A percentile compares a stretch with the other conserved stretches of the same genome.
Evolutionary conservation across 1,139 yeast species (phyloP).

Genomic region (Yamadazyma siamensis): DNA sequence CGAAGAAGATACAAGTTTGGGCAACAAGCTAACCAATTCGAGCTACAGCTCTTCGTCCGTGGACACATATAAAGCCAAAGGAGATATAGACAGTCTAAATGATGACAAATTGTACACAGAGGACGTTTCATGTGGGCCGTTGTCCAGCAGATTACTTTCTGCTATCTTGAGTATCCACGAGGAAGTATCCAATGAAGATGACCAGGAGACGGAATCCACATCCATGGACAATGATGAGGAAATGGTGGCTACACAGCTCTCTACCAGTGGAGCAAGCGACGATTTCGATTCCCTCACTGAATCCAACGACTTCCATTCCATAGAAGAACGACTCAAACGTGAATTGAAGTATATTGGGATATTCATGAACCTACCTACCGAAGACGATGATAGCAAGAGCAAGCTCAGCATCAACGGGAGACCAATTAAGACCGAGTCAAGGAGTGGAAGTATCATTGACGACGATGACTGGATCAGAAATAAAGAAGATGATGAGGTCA

Average conservation of each 20-base stretch:
- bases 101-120: conserved; percentile 72
- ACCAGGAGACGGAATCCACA: conserved; percentile 13
- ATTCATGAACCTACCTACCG: conserved; percentile 58
- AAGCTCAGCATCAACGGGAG: conserved; percentile 22
- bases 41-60: conserved; percentile 36
- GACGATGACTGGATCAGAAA: conserved; percentile 74
- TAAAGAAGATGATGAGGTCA: conserved; percentile 91
- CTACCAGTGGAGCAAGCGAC: conserved; percentile 22
- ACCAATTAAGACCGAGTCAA: conserved; percentile 15
- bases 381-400: conserved; percentile 20
- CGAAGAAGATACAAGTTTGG: conserved; percentile 64
- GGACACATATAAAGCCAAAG: conserved; percentile 56
- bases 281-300: conserved; percentile 36
- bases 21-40: conserved; percentile 38
- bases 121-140: conserved; percentile 85
- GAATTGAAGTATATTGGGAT: conserved; percentile 91
- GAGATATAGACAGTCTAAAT: conserved; percentile 53
- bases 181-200: conserved; percentile 26
- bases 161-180: conserved; percentile 67
- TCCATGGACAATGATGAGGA: conserved; percentile 25
- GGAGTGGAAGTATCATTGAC: conserved; percentile 43
- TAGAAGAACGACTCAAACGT: conserved; percentile 83
- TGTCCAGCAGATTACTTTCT: conserved; percentile 78
- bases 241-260: conserved; percentile 34
- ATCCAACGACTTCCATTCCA: conserved; percentile 61